Conservation (phyloP, 768 basidiomycete genomes). For the Suillus plorans region DNA sequence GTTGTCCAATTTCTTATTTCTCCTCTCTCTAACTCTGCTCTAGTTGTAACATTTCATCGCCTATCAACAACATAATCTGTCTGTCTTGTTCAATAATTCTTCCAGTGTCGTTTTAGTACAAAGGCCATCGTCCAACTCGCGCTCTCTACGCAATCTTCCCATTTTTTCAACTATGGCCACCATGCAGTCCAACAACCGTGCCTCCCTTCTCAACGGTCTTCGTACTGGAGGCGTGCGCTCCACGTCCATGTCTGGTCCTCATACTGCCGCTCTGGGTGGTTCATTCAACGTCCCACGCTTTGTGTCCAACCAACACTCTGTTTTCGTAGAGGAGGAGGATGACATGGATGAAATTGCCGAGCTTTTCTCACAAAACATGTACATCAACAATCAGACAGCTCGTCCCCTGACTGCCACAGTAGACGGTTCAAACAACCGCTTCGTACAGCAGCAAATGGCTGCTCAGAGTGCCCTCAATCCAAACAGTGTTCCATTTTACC, state of each 20-base stretch:
- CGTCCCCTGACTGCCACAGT: slow-evolving; percentile 70
- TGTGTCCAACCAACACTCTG: slow-evolving; percentile 36
- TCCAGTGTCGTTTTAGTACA: slow-evolving; percentile 19
- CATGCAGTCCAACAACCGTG: slow-evolving; percentile 56
- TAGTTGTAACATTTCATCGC: slow-evolving; percentile 19
- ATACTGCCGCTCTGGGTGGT: slow-evolving; percentile 63
- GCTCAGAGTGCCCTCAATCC: slow-evolving; percentile 52
- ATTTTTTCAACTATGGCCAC: slow-evolving; percentile 39
- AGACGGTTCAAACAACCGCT: slow-evolving; percentile 65
- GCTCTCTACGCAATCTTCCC: slow-evolving; percentile 15
- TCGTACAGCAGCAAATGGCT: slow-evolving; percentile 62
- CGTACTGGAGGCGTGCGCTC: slow-evolving; percentile 90
- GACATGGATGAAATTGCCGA: slow-evolving; percentile 64
- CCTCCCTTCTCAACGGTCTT: slow-evolving; percentile 84
- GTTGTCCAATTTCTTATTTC: neutral
- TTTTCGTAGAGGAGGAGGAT: slow-evolving; percentile 46
- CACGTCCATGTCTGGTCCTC: slow-evolving; percentile 56
- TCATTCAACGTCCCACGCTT: slow-evolving; percentile 67
- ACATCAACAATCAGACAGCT: slow-evolving; percentile 45
- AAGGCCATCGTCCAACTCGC: slow-evolving; percentile 1
- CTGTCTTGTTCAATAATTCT: slow-evolving; percentile 32
- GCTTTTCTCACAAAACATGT: slow-evolving; percentile 51
- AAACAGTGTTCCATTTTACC: slow-evolving; percentile 48
- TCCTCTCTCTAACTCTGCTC: neutral
- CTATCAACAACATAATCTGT: slow-evolving; percentile 25